Evolutionary conservation across 768 basidiomycete genomes (phyloP), one percentile per base, ranked within the genome.

Genomic region (Agrocybe chaxingu): DNA sequence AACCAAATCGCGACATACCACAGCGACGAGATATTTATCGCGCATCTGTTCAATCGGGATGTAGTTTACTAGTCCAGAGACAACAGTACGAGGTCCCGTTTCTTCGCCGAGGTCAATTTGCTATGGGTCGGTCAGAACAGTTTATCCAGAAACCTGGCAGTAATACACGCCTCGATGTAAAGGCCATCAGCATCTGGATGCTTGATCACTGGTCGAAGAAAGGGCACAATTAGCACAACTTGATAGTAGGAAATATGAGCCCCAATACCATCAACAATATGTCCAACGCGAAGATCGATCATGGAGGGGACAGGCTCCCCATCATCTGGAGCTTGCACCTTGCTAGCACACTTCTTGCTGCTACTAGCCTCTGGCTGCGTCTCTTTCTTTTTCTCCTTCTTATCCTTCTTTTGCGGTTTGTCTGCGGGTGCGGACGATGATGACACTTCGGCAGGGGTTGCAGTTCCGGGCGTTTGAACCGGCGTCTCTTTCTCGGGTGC

Each of bases 131-230:
- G 54, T 44, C 32, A 56, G 51, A 45, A 47, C 45, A 33, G 30
- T n/a, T 12, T 11, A 12, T 12, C 5, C 45, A 35, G 10, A 32
- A 29, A 11, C 47, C 11, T 30, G 33, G 32, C 24, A 24, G 42
- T 29, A 24, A 35, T 8, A 51, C 74, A 33, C 62, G 84, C 89
- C 79, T 98, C 96, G 53, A 98, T 82, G 63, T 98, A 99, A n/a
- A 99, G 79, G 44, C 92, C 85, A 62, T 98, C 97, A 2, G 97
- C 97, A 62, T 99, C 97, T 11, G 97, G 96, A 64, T 99, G 97
- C 61, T 90, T 92, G 70, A 84, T 85, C 60, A 98, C 96, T 96
- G 62, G 8, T 40, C n/a, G 40, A 9, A 29, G 9, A 45, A 41
- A 42, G 4, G 43, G 45, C 29, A 57, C 24, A 49, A 47, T 43